Conservation (phyloP, 140 eudicot species). For the Erigeron philadelphicus region DNA sequence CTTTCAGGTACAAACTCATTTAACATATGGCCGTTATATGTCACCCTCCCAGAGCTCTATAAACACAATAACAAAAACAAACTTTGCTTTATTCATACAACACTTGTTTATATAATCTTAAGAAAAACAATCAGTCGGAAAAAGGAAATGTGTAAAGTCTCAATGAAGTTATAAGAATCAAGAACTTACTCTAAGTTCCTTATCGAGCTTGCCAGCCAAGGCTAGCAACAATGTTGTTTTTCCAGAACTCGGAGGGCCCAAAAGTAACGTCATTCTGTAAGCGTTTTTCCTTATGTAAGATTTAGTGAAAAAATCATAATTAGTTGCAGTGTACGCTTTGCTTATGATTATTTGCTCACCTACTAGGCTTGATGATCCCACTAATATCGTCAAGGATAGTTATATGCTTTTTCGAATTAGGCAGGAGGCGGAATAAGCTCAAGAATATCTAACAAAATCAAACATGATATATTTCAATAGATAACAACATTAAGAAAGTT, state of each 20-base stretch:
- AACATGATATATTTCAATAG: not conserved
- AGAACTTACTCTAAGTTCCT: conserved; percentile 42
- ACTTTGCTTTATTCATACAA: not conserved
- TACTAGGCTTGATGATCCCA: conserved; percentile 79
- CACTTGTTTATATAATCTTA: not conserved
- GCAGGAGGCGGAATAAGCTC: conserved; percentile 29
- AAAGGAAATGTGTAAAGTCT: not conserved
- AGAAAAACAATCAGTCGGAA: not conserved
- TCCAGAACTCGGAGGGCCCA: conserved; percentile 93
- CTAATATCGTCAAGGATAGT: conserved; percentile 65
- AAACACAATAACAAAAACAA: not conserved
- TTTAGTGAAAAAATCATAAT: not conserved
- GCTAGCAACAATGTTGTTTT: conserved; percentile 77
- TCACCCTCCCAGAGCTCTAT: conserved; percentile 37
- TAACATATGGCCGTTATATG: conserved; percentile 47
- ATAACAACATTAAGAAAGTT: not conserved
- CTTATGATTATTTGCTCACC: conserved; percentile 30
- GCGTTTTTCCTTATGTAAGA: conserved; percentile 14
- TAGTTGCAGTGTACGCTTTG: not conserved
- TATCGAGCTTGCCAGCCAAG: conserved; percentile 82
- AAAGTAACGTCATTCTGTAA: conserved; percentile 74
- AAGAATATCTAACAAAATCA: not conserved
- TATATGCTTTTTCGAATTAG: conserved; percentile 50
- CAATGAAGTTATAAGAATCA: not conserved
- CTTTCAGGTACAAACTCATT: conserved; percentile 54